phyloP scores from a whole-genome alignment of 1,284 basidiomycete species.

The Farysia itapuensis region DNA sequence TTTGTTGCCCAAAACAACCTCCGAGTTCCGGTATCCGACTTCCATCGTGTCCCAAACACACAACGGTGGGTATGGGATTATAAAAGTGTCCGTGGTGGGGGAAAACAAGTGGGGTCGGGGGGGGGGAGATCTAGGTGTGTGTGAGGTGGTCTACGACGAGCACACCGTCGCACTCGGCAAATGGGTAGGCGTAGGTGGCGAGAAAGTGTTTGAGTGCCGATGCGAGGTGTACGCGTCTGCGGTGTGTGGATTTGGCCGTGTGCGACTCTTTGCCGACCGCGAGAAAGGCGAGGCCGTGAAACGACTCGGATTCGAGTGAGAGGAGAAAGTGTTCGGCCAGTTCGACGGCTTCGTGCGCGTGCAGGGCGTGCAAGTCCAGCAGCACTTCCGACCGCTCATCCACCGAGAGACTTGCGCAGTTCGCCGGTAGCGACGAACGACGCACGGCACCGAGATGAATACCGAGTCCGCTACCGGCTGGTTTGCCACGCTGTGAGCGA shows the following conservation, averaged over 20 bases:
- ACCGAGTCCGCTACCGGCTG: constrained; percentile 73
- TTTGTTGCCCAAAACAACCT: too few species aligned
- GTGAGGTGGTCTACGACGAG: constrained; percentile 75
- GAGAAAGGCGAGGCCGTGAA: constrained; percentile 71
- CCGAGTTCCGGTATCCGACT: too few species aligned
- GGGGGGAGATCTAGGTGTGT: too few species aligned
- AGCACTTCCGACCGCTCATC: constrained; percentile 68
- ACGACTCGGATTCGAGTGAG: constrained; percentile 78
- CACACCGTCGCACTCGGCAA: constrained; percentile 86
- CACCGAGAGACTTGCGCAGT: constrained; percentile 67
- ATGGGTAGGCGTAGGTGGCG: constrained; percentile 80
- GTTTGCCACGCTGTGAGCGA: constrained; percentile 72
- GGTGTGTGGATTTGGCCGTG: constrained; percentile 76
- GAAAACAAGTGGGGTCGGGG: too few species aligned
- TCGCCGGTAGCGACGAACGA: constrained; percentile 34
- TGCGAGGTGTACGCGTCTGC: constrained; percentile 80
- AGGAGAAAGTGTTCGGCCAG: constrained; percentile 84
- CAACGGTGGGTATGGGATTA: too few species aligned
- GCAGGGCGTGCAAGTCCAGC: constrained; percentile 64
- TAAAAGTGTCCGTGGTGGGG: not conserved
- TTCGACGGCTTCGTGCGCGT: constrained; percentile 86
- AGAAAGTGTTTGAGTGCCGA: constrained; percentile 84
- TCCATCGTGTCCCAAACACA: too few species aligned
- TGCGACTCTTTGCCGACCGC: constrained; percentile 95
- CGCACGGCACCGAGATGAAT: constrained; percentile 51